Evolutionary conservation across 179 eudicot genomes (phyloP).

Genomic region (Heliamphora pulchella): DNA sequence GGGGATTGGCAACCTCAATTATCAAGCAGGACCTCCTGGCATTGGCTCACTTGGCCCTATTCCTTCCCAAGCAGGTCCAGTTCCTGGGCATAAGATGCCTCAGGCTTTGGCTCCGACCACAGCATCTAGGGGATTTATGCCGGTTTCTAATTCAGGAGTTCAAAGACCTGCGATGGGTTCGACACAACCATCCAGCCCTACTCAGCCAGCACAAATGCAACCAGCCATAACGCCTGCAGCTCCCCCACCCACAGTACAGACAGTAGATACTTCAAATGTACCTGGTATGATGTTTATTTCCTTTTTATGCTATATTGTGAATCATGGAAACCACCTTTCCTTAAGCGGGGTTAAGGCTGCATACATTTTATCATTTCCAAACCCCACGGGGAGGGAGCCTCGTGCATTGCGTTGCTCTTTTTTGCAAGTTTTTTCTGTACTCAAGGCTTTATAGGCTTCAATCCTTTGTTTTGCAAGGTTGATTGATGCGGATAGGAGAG

Average conservation of each 20-base stretch:
- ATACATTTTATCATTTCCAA: no score
- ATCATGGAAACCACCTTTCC: no score
- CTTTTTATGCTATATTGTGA: no score
- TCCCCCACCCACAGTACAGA: constrained; percentile 87
- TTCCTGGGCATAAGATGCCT: constrained; percentile 57
- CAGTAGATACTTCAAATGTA: constrained; percentile 83
- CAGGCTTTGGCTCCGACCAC: constrained; percentile 53
- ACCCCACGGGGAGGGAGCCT: no score
- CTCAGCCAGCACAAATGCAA: constrained; percentile 49
- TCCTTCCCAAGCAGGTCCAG: constrained; percentile 46
- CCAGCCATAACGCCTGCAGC: constrained; percentile 62
- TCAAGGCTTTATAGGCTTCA: not conserved
- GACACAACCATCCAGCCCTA: constrained; percentile 65
- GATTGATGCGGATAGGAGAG: no score
- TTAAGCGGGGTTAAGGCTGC: no score
- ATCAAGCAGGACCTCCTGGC: constrained; percentile 59
- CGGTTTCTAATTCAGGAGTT: constrained; percentile 46
- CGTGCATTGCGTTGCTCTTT: no score
- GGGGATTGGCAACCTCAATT: constrained; percentile 49
- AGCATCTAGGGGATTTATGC: constrained; percentile 62
- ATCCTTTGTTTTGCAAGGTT: not conserved
- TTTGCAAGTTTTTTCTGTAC: not conserved
- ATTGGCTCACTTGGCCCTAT: constrained; percentile 46
- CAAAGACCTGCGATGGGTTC: constrained; percentile 62
- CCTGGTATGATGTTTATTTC: constrained; percentile 46